phyloP scores from a whole-genome alignment of 2,329 filamentous ascomycete genomes.

The Cucurbitaria berberidis region DNA sequence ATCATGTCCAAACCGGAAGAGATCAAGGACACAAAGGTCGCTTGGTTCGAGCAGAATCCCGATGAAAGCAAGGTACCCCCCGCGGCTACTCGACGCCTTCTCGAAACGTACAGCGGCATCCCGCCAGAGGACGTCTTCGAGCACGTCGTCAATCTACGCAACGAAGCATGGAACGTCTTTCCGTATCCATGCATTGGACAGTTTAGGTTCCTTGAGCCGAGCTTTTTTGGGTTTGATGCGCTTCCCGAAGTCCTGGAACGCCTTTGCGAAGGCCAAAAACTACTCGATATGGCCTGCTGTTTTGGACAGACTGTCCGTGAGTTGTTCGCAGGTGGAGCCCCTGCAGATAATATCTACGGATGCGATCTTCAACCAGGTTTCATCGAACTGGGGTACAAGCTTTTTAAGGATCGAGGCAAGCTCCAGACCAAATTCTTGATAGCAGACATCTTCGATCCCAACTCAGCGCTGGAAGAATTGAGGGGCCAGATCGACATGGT shows the following conservation, averaged over 20 bases:
- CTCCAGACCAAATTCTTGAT: constrained; percentile 58
- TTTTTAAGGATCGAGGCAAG: constrained; percentile 42
- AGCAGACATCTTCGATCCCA: constrained; percentile 55
- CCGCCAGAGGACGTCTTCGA: constrained; percentile 36
- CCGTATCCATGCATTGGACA: constrained; percentile 44
- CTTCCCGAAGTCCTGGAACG: constrained; percentile 37
- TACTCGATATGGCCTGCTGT: constrained; percentile 54
- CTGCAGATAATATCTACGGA: constrained; percentile 48
- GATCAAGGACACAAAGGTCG: constrained; percentile 1
- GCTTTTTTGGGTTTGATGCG: constrained; percentile 24
- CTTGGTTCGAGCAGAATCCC: constrained; percentile 38
- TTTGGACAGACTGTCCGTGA: constrained; percentile 54
- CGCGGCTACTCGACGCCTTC: constrained; percentile 34
- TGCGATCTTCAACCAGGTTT: constrained; percentile 52
- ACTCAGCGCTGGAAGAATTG: constrained; percentile 35
- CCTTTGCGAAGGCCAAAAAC: constrained; percentile 31
- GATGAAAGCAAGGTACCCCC: constrained; percentile 28
- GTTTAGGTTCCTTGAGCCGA: constrained; percentile 41
- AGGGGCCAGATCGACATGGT: constrained; percentile 47
- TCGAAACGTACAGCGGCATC: constrained; percentile 48
- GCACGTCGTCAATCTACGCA: constrained; percentile 39
- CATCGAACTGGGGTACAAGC: constrained; percentile 59
- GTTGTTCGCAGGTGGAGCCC: constrained; percentile 49
- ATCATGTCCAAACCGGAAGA: constrained; percentile 9
- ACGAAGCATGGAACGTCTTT: constrained; percentile 34